A percentile compares a stretch with the other conserved stretches of the same genome.
Evolutionary conservation across 148 eudicot species (phyloP).

Genomic region (Euryodendron excelsum): DNA sequence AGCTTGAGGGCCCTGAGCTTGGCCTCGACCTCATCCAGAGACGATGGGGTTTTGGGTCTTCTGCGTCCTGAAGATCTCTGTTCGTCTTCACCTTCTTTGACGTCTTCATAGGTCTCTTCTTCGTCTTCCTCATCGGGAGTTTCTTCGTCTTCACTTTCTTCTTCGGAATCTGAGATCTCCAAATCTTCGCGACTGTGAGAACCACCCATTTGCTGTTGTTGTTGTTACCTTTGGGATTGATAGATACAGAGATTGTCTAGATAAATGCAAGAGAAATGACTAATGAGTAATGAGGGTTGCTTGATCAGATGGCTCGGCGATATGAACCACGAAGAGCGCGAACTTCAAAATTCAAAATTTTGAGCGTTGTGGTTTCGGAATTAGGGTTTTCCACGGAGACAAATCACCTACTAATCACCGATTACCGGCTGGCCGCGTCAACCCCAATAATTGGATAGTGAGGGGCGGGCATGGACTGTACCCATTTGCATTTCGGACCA

Average conservation of each 20-base stretch:
- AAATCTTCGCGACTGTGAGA: slow-evolving; percentile 63
- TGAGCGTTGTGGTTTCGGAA: slow-evolving; percentile 1
- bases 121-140: slow-evolving; percentile 19
- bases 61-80: slow-evolving; percentile 16
- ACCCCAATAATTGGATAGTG: no score
- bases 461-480: no score
- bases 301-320: background rate
- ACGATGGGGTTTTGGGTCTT: slow-evolving; percentile 40
- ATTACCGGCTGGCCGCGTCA: background rate
- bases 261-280: background rate
- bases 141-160: slow-evolving; percentile 30
- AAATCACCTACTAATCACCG: background rate
- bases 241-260: background rate
- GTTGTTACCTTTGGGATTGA: background rate
- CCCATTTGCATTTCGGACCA: no score
- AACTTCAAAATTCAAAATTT: slow-evolving; percentile 13
- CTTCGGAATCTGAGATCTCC: slow-evolving; percentile 56
- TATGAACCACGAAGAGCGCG: slow-evolving; percentile 10
- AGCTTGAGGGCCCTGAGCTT: slow-evolving; percentile 63
- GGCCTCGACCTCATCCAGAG: slow-evolving; percentile 62
- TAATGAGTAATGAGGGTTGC: background rate
- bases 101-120: slow-evolving; percentile 32
- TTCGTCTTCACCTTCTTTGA: slow-evolving; percentile 31
- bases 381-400: slow-evolving; percentile 7
- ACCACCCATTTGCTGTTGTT: slow-evolving; percentile 44